phyloP scores from a whole-genome alignment of 352 stramenopile species.

The Plasmopara muralis region DNA sequence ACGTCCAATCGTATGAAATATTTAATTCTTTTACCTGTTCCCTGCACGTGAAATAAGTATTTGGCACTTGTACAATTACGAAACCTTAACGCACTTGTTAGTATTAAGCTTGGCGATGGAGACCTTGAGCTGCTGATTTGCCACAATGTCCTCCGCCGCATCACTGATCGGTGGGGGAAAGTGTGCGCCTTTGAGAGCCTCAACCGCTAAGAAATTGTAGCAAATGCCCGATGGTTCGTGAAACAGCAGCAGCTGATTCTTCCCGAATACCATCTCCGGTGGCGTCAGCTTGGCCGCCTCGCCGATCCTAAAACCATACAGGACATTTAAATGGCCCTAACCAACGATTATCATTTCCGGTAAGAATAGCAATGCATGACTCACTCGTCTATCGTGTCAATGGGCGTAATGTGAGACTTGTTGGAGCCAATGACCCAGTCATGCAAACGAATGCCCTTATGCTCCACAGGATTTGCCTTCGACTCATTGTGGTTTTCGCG shows the following conservation, averaged over 20 bases:
- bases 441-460: constrained; percentile 58
- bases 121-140: constrained; percentile 75
- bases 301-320: constrained; percentile 34
- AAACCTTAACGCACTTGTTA: constrained; percentile 39
- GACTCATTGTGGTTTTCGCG: constrained; percentile 31
- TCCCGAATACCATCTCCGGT: constrained; percentile 83
- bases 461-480: constrained; percentile 54
- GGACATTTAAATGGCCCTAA: constrained; percentile 1
- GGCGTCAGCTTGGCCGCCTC: constrained; percentile 63
- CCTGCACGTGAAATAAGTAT: constrained; percentile 18
- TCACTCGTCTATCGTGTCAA: constrained; percentile 62
- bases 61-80: neutral
- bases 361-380: constrained; percentile 3
- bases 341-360: neutral
- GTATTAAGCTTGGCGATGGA: constrained; percentile 72
- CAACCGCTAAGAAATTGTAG: constrained; percentile 72
- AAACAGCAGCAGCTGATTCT: constrained; percentile 73
- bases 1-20: constrained; percentile 83
- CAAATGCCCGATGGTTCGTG: constrained; percentile 62
- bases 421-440: constrained; percentile 69
- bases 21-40: constrained; percentile 78
- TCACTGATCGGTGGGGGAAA: constrained; percentile 47
- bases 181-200: constrained; percentile 69
- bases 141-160: constrained; percentile 38
- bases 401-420: constrained; percentile 78